Conservation (phyloP, 179 eudicot genomes). For the Beta lomatogona region DNA sequence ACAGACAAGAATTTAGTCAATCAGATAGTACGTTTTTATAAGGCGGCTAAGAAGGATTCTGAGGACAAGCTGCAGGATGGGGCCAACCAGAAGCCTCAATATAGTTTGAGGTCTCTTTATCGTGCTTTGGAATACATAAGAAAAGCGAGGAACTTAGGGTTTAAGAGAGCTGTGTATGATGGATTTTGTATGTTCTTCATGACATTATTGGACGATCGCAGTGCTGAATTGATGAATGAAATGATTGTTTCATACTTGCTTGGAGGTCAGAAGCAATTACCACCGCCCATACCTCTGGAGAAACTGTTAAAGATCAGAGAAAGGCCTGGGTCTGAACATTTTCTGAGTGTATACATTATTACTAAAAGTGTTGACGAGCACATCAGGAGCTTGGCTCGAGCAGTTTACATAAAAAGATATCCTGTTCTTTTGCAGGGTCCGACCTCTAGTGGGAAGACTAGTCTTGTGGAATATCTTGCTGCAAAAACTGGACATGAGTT, state of each 20-base stretch:
- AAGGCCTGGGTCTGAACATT: constrained; percentile 38
- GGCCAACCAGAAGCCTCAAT: constrained; percentile 99
- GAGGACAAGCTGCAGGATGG: constrained; percentile 94
- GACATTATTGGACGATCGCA: constrained; percentile 68
- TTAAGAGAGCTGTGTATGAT: constrained; percentile 73
- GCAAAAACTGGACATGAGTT: constrained; percentile 86
- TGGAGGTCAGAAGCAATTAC: constrained; percentile 49
- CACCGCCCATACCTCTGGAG: constrained; percentile 48
- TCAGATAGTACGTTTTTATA: constrained; percentile 73
- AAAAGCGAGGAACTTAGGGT: constrained; percentile 56
- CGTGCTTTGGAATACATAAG: constrained; percentile 86
- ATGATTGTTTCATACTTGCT: constrained; percentile 50
- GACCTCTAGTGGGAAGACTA: constrained; percentile 98
- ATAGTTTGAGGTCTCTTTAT: constrained; percentile 91
- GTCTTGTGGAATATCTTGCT: constrained; percentile 95
- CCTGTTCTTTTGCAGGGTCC: constrained; percentile 99
- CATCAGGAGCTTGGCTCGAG: constrained; percentile 73
- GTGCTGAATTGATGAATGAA: constrained; percentile 67
- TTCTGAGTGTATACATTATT: constrained; percentile 60
- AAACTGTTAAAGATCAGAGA: constrained; percentile 42
- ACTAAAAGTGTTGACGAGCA: constrained; percentile 82
- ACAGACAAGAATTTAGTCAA: constrained; percentile 45
- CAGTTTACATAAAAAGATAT: constrained; percentile 76
- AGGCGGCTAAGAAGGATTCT: constrained; percentile 81
- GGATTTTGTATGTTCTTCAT: constrained; percentile 95